Percentiles rank a stretch among this genome's conserved stretches.
These are phyloP conservation scores for Lithohypha guttulata DNA, from an alignment of 2,329 filamentous ascomycete species.

Conservation along the genomic window DNA sequence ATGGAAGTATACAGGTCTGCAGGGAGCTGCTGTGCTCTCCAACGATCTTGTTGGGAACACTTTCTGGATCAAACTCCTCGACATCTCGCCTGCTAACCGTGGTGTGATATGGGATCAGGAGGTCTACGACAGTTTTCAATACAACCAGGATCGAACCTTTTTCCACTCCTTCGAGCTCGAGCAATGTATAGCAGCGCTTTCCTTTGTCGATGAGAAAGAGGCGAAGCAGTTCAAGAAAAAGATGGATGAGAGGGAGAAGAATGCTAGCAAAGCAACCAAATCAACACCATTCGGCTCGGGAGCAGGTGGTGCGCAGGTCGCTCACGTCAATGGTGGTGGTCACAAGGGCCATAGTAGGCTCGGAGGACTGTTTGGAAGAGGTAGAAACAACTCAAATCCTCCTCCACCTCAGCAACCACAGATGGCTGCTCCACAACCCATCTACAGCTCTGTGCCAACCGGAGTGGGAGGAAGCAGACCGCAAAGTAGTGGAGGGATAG, in stretches of 20 bases:
- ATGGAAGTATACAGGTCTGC: constrained; percentile 93
- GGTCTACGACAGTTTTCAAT: constrained; percentile 87
- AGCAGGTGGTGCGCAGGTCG: constrained; percentile 38
- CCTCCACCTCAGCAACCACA: constrained; percentile 20
- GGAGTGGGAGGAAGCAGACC: constrained; percentile 20
- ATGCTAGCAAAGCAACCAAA: constrained; percentile 77
- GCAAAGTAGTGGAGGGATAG: constrained; percentile 32
- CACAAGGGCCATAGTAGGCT: constrained; percentile 41
- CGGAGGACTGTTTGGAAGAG: constrained; percentile 39
- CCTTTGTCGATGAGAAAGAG: constrained; percentile 94
- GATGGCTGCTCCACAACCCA: constrained; percentile 16
- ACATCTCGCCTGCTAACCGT: constrained; percentile 70
- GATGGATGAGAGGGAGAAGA: constrained; percentile 91
- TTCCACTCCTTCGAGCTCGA: constrained; percentile 97
- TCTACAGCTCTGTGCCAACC: constrained; percentile 15
- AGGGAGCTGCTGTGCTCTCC: constrained; percentile 81
- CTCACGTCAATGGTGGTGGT: constrained; percentile 29
- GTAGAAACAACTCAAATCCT: constrained; percentile 36
- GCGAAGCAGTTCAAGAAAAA: constrained; percentile 96
- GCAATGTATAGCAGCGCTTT: constrained; percentile 78
- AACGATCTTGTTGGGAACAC: constrained; percentile 93
- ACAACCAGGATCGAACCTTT: constrained; percentile 95
- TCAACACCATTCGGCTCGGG: constrained; percentile 58
- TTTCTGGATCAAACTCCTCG: constrained; percentile 95
- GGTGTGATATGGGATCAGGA: constrained; percentile 97